Evolutionary conservation across 2,329 filamentous ascomycete species (phyloP).

Genomic region (Fusarium staphyleae): DNA sequence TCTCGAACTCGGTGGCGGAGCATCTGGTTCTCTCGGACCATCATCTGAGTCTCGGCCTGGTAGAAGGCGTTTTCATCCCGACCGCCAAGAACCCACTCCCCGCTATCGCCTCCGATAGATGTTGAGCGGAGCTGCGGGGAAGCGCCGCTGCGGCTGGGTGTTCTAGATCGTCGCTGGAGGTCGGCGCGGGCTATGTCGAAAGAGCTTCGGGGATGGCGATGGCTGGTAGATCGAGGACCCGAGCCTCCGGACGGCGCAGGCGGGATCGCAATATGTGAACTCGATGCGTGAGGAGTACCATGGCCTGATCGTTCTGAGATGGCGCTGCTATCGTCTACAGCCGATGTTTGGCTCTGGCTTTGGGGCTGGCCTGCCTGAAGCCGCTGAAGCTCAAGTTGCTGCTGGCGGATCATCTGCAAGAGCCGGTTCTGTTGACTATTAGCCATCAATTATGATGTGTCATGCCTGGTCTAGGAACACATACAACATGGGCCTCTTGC

Average conservation of each 20-base stretch:
- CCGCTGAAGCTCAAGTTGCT: conserved; percentile 73
- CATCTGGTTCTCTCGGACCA: conserved; percentile 85
- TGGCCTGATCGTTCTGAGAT: conserved; percentile 55
- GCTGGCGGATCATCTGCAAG: conserved; percentile 76
- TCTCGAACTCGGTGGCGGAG: conserved; percentile 76
- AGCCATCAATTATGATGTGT: conserved; percentile 11
- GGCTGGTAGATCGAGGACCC: conserved; percentile 59
- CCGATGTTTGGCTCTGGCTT: conserved; percentile 44
- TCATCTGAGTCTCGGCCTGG: conserved; percentile 80
- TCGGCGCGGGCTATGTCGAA: conserved; percentile 66
- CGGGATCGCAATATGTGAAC: conserved; percentile 45
- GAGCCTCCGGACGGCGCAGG: conserved; percentile 50
- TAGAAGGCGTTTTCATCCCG: conserved; percentile 81
- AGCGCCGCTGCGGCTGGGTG: conserved; percentile 63
- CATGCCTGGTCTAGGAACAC: conserved; percentile 38
- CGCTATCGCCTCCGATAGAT: conserved; percentile 65
- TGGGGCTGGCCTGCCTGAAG: conserved; percentile 57
- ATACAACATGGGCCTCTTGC: conserved; percentile 78
- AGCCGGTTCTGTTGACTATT: conserved; percentile 68
- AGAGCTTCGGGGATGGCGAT: conserved; percentile 62
- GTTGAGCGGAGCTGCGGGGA: conserved; percentile 64
- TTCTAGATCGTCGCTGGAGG: conserved; percentile 63
- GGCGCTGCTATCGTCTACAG: conserved; percentile 56
- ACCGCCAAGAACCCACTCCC: conserved; percentile 68
- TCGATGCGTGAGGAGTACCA: conserved; percentile 46